Conservation (phyloP, 768 basidiomycete genomes). For the Suillus decipiens region DNA sequence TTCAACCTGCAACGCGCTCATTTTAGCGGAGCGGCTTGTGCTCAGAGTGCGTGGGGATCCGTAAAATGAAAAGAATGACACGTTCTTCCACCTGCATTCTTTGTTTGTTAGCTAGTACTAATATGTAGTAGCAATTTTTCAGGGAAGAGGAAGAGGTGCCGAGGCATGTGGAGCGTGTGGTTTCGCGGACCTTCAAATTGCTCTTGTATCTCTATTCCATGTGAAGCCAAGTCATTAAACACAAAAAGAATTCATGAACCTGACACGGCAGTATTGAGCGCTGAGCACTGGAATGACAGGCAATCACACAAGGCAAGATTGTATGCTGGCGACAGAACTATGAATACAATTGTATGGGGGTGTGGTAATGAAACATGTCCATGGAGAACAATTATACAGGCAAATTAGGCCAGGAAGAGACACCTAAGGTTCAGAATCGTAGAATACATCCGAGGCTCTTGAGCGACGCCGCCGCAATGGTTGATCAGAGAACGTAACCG, state of each 20-base stretch:
- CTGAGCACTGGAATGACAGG: slow-evolving; percentile 9
- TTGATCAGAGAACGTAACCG: slow-evolving; percentile 27
- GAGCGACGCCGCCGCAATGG: slow-evolving; percentile 50
- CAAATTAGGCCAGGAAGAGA: slow-evolving; percentile 2
- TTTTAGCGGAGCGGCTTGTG: slow-evolving; percentile 18
- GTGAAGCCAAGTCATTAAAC: neutral
- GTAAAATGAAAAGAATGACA: slow-evolving; percentile 3
- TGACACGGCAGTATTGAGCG: neutral
- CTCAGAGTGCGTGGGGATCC: neutral
- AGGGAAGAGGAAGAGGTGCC: slow-evolving; percentile 16
- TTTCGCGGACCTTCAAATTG: slow-evolving; percentile 8
- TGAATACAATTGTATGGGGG: slow-evolving; percentile 19
- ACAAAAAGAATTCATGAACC: slow-evolving; percentile 11
- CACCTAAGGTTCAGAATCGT: slow-evolving; percentile 32
- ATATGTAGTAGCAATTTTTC: slow-evolving; percentile 10
- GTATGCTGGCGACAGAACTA: slow-evolving; percentile 18
- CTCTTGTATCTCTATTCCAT: neutral
- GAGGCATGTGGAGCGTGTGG: neutral
- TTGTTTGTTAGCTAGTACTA: slow-evolving; percentile 5
- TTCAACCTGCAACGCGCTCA: slow-evolving; percentile 38
- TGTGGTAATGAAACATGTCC: neutral
- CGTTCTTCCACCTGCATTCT: slow-evolving; percentile 3
- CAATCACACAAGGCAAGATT: neutral
- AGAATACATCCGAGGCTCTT: slow-evolving; percentile 34
- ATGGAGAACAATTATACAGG: neutral